Evolutionary conservation across 345 rosid species (phyloP).

Genomic region (Eucalyptus globulus): DNA sequence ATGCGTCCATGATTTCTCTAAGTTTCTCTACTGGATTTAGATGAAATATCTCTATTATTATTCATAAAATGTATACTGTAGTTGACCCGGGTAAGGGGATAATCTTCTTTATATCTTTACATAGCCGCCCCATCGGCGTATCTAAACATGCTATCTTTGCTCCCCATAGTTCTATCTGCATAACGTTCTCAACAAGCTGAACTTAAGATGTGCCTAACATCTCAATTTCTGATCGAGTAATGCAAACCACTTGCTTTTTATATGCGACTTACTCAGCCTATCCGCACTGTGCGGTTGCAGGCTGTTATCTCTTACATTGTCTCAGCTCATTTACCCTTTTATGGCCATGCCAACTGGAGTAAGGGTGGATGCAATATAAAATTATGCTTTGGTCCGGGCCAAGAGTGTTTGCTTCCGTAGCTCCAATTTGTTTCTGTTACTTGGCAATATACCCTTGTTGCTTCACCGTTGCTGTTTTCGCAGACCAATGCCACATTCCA

Average conservation of each 20-base stretch:
- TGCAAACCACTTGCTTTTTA: neutral
- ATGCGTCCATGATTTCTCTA: neutral
- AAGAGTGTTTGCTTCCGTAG: constrained; percentile 2
- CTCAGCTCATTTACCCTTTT: neutral
- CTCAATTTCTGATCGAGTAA: neutral
- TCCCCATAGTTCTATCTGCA: constrained; percentile 11
- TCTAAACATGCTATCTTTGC: constrained; percentile 36
- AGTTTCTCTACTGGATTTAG: neutral
- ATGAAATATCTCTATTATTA: neutral
- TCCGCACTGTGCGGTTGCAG: neutral
- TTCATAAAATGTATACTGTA: neutral
- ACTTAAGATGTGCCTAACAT: neutral
- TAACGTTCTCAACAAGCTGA: neutral
- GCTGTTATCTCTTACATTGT: constrained; percentile 1
- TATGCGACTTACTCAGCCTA: neutral
- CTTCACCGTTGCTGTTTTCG: neutral
- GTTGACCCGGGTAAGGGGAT: neutral
- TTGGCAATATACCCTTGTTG: neutral
- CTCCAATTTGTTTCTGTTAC: neutral
- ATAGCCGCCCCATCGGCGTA: constrained; percentile 18
- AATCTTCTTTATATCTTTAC: no score
- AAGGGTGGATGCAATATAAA: neutral
- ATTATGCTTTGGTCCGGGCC: neutral
- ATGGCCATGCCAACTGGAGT: neutral
- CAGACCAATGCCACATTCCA: neutral